A percentile compares a stretch with the other conserved stretches of the same genome.
These are phyloP conservation scores for Starmerella bombi DNA, from an alignment of 805 yeast species.

Conservation along the genomic window DNA sequence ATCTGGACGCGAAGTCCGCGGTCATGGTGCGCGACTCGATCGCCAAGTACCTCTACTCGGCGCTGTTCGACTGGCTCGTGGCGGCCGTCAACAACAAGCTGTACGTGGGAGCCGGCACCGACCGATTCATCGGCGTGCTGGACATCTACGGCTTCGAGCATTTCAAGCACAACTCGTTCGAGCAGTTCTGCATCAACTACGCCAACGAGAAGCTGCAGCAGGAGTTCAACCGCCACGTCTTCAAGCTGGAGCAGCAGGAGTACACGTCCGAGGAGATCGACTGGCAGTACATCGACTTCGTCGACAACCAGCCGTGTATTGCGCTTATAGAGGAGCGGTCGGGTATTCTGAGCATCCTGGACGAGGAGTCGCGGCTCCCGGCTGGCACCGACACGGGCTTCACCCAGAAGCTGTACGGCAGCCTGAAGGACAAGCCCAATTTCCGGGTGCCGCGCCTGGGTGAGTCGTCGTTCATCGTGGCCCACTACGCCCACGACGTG, in stretches of 20 bases:
- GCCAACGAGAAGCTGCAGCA: constrained; percentile 96
- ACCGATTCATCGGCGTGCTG: constrained; percentile 83
- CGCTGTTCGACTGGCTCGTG: constrained; percentile 91
- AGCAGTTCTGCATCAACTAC: constrained; percentile 93
- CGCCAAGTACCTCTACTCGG: constrained; percentile 83
- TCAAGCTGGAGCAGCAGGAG: constrained; percentile 93
- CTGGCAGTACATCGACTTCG: constrained; percentile 92
- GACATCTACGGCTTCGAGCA: constrained; percentile 98
- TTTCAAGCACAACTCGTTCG: constrained; percentile 85
- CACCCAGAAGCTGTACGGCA: constrained; percentile 79
- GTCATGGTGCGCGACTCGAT: constrained; percentile 92
- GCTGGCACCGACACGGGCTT: constrained; percentile 87
- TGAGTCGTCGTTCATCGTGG: constrained; percentile 73
- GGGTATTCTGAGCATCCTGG: constrained; percentile 77
- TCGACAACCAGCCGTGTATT: constrained; percentile 95
- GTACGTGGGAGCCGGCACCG: constrained; percentile 31
- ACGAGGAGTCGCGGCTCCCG: constrained; percentile 91
- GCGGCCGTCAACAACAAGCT: constrained; percentile 67
- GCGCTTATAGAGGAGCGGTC: constrained; percentile 76
- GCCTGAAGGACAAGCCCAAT: constrained; percentile 66
- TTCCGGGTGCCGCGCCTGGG: constrained; percentile 94
- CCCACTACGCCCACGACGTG: constrained; percentile 92
- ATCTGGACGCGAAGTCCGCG: constrained; percentile 71
- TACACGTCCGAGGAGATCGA: constrained; percentile 83
- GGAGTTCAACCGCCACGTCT: constrained; percentile 93